These are phyloP conservation scores for Canna indica DNA, from an alignment of 176 grass and related monocot species.

Conservation along the genomic window DNA sequence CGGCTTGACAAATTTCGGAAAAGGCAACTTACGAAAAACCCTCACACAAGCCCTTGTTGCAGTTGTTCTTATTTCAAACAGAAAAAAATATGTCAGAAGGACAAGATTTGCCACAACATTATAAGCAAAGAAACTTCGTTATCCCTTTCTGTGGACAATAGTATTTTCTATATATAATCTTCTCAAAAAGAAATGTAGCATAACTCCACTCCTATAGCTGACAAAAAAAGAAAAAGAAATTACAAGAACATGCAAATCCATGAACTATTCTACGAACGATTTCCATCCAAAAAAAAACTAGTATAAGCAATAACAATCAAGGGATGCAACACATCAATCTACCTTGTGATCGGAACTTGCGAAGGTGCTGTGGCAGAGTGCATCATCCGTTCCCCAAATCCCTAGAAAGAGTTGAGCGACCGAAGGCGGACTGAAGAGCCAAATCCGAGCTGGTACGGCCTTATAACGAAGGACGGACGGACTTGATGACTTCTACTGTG, in stretches of 20 bases:
- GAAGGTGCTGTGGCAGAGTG: neutral
- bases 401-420: neutral
- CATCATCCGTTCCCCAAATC: neutral
- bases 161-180: neutral
- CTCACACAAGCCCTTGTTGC: neutral
- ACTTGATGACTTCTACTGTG: no score
- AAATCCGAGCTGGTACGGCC: no score
- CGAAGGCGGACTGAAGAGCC: neutral
- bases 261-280: neutral
- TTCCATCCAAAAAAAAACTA: neutral
- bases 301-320: neutral
- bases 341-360: neutral
- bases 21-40: neutral
- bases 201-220: neutral
- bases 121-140: neutral
- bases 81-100: neutral
- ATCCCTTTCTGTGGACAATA: no score
- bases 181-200: neutral
- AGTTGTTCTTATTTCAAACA: neutral
- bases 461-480: no score
- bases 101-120: neutral
- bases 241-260: neutral
- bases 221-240: neutral
- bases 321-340: neutral
- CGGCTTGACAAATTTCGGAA: slow-evolving; percentile 23